phyloP scores from a whole-genome alignment of 257 asterid genomes.

The Scutellaria minor region DNA sequence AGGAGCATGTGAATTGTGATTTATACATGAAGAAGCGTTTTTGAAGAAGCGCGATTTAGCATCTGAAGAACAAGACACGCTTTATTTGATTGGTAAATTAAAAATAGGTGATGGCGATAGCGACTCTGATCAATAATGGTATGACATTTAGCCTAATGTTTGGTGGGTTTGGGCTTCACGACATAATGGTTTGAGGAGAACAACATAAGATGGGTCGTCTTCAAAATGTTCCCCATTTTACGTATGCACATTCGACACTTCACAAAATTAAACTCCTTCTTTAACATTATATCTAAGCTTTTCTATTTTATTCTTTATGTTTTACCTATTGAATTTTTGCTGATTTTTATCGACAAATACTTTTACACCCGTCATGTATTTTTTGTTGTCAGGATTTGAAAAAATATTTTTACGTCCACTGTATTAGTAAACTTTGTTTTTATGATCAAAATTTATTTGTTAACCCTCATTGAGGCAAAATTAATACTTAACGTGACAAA shows the following conservation, averaged over 20 bases:
- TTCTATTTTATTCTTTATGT: no score
- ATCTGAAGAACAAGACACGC: conserved; percentile 10
- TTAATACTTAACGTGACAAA: no score
- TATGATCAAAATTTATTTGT: no score
- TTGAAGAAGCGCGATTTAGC: not conserved
- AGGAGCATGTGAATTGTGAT: no score
- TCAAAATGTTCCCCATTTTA: not conserved
- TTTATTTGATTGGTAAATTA: not conserved
- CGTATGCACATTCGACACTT: not conserved
- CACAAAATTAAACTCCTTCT: not conserved
- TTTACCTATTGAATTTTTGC: no score
- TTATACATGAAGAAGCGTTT: no score
- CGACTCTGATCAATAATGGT: not conserved
- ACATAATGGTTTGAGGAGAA: not conserved
- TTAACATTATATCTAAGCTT: not conserved
- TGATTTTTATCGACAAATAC: no score
- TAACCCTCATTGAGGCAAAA: no score
- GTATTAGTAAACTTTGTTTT: no score
- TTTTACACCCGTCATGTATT: no score
- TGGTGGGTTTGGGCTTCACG: not conserved
- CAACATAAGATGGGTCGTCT: not conserved
- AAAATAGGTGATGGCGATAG: conserved; percentile 9
- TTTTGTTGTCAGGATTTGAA: no score
- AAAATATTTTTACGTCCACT: no score
- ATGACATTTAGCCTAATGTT: not conserved